Evolutionary conservation across 306 rosid species (phyloP).

Genomic region (Fragaria nilgerrensis): DNA sequence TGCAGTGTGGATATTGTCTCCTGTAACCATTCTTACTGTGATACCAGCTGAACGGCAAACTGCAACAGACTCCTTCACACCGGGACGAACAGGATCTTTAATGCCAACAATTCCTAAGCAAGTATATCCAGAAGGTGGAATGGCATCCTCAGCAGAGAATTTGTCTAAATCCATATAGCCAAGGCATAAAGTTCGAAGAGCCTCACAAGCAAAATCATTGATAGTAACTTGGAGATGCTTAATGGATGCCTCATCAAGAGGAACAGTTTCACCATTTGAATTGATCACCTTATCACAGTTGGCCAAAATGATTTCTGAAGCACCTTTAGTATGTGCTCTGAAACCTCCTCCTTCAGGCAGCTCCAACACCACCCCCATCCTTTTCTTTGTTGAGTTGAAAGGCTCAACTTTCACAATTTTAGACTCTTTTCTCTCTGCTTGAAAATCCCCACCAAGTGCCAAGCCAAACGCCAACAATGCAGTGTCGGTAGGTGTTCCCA

Average conservation of each 20-base stretch:
- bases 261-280: slow-evolving; percentile 69
- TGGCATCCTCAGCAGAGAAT: slow-evolving; percentile 56
- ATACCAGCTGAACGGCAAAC: slow-evolving; percentile 90
- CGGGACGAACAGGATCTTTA: slow-evolving; percentile 97
- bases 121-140: slow-evolving; percentile 80
- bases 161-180: slow-evolving; percentile 75
- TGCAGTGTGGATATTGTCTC: slow-evolving; percentile 90
- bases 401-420: slow-evolving; percentile 86
- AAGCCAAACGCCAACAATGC: slow-evolving; percentile 83
- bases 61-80: slow-evolving; percentile 95
- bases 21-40: slow-evolving; percentile 92
- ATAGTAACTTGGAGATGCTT: slow-evolving; percentile 58
- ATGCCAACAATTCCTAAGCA: slow-evolving; percentile 90
- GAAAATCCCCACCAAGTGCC: slow-evolving; percentile 79
- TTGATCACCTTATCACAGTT: slow-evolving; percentile 80
- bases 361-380: slow-evolving; percentile 81
- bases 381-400: slow-evolving; percentile 82
- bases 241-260: slow-evolving; percentile 66
- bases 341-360: slow-evolving; percentile 65
- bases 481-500: slow-evolving; percentile 89
- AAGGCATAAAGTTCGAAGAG: slow-evolving; percentile 91
- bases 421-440: slow-evolving; percentile 58
- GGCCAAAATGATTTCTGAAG: slow-evolving; percentile 87
- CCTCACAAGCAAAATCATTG: slow-evolving; percentile 77
- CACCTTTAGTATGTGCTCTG: slow-evolving; percentile 91